These are phyloP conservation scores for Sicyos edulis DNA, from an alignment of 306 rosid species.

Conservation along the genomic window DNA sequence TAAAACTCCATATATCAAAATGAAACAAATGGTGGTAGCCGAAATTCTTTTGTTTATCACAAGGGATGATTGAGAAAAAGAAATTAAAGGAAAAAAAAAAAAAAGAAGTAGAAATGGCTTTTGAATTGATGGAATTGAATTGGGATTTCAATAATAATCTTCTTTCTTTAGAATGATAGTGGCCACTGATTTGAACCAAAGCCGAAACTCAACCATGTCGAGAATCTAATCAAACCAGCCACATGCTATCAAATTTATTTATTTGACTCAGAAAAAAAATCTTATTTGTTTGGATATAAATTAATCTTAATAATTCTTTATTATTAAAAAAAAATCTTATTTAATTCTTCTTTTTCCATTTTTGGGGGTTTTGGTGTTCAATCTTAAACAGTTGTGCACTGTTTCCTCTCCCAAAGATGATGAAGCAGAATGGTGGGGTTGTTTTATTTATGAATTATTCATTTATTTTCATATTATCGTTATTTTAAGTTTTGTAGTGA, in stretches of 20 bases:
- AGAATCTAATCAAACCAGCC: background rate
- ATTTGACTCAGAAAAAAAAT: background rate
- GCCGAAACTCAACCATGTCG: background rate
- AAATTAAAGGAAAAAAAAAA: too few species aligned
- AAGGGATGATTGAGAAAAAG: background rate
- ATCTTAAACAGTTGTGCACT: background rate
- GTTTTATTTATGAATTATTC: background rate
- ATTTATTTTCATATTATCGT: background rate
- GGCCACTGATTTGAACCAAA: background rate
- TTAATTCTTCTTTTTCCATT: background rate
- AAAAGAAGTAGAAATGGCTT: background rate
- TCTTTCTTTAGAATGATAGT: background rate
- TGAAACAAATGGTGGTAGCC: too few species aligned
- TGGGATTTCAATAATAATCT: background rate
- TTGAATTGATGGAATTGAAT: slow-evolving; percentile 3
- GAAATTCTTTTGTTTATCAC: background rate
- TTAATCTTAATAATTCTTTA: background rate
- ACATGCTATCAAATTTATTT: slow-evolving; percentile 1
- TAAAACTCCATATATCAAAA: too few species aligned
- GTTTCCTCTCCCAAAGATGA: background rate
- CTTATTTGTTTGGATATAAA: background rate
- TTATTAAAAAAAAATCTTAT: background rate
- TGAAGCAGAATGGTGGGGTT: background rate
- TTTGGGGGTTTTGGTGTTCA: background rate
- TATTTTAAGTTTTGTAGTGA: background rate